A percentile compares a stretch with the other conserved stretches of the same genome.
These are phyloP conservation scores for Mrakia hoshinonis DNA, from an alignment of 768 basidiomycete genomes.

Conservation along the genomic window DNA sequence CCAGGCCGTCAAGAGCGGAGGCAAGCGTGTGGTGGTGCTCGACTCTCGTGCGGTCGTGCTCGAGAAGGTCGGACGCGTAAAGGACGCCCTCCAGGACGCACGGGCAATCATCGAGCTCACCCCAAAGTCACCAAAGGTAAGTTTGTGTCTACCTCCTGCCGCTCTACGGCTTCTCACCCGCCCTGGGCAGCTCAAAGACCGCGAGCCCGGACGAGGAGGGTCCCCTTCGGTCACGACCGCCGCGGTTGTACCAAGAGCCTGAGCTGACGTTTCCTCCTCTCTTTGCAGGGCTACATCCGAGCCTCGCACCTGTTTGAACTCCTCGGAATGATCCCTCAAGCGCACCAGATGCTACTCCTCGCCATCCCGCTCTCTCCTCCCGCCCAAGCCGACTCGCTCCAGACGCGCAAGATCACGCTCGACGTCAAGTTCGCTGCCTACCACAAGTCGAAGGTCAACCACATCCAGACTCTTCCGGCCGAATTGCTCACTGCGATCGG, in stretches of 20 bases:
- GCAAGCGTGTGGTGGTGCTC: constrained; percentile 48
- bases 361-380: constrained; percentile 39
- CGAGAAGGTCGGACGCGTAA: constrained; percentile 54
- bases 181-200: too few relatives aligned
- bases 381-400: constrained; percentile 36
- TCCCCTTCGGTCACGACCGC: too few relatives aligned
- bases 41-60: constrained; percentile 69
- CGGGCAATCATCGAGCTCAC: constrained; percentile 59
- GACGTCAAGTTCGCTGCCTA: constrained; percentile 29
- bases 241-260: too few relatives aligned
- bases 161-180: too few relatives aligned
- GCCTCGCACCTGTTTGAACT: constrained; percentile 59
- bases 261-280: too few relatives aligned
- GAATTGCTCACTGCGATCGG: constrained; percentile 60
- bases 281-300: constrained; percentile 61
- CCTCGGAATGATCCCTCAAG: constrained; percentile 45
- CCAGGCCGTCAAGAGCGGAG: constrained; percentile 51
- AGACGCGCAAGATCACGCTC: constrained; percentile 44
- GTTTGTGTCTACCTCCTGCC: background rate
- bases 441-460: constrained; percentile 43
- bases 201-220: too few relatives aligned
- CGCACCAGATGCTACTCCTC: constrained; percentile 53
- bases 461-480: constrained; percentile 56
- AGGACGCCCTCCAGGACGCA: constrained; percentile 62
- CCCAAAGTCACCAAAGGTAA: constrained; percentile 59